A percentile compares a stretch with the other conserved stretches of the same genome.
phyloP scores from a whole-genome alignment of 164 flowering plant genomes.

The Malania oleifera region DNA sequence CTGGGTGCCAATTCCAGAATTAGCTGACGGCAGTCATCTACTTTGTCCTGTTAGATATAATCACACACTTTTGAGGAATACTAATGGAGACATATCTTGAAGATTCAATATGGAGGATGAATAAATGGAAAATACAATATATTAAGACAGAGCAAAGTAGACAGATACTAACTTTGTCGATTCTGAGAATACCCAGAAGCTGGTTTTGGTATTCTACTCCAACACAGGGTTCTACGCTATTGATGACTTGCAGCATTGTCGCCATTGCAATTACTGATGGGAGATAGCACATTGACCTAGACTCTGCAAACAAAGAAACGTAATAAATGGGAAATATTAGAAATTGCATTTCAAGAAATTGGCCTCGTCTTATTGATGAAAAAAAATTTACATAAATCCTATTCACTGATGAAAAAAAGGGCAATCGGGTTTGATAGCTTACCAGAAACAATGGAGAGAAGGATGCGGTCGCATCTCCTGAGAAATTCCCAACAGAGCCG shows the following conservation, averaged over 20 bases:
- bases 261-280: constrained; percentile 59
- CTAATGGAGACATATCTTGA: neutral
- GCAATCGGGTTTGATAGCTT: constrained; percentile 2
- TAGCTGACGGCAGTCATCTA: constrained; percentile 35
- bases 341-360: neutral
- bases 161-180: constrained; percentile 30
- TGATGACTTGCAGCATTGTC: constrained; percentile 45
- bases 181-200: constrained; percentile 37
- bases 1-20: constrained; percentile 22
- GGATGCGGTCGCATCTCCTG: constrained; percentile 42
- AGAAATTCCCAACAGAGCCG: constrained; percentile 51
- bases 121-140: neutral
- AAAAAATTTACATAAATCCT: neutral
- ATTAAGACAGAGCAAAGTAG: neutral
- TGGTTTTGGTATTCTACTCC: constrained; percentile 28
- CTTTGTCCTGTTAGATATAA: constrained; percentile 35
- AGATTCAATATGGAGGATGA: neutral
- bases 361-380: neutral
- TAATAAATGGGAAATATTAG: neutral
- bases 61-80: neutral
- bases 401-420: neutral
- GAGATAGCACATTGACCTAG: constrained; percentile 38
- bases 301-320: constrained; percentile 30
- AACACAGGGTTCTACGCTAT: constrained; percentile 28
- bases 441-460: constrained; percentile 60